phyloP scores from a whole-genome alignment of 371 early-diverging fungal species.

The Apophysomyces variabilis region DNA sequence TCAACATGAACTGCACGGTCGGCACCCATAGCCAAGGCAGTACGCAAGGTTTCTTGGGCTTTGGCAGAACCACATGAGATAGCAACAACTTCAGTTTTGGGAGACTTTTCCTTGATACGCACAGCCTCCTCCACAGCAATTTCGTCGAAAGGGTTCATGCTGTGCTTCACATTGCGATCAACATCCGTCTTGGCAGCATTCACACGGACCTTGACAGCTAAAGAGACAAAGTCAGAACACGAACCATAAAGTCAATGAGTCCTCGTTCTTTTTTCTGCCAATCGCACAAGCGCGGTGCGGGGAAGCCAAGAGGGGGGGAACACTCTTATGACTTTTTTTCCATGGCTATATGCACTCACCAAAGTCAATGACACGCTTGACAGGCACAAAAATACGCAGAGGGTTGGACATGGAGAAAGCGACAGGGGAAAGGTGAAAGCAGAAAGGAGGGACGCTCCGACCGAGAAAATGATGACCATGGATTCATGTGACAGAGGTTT shows the following conservation, averaged over 20 bases:
- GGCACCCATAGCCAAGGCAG: constrained; percentile 98
- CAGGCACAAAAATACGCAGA: constrained; percentile 86
- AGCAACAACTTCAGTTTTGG: constrained; percentile 82
- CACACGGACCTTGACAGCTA: constrained; percentile 96
- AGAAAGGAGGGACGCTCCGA: neutral
- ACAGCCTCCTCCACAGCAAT: constrained; percentile 98
- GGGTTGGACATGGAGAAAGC: constrained; percentile 43
- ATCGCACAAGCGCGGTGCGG: neutral
- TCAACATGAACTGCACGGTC: constrained; percentile 97
- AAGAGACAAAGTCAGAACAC: neutral
- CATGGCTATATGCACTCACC: constrained; percentile 38
- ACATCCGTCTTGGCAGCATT: constrained; percentile 88
- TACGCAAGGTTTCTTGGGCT: constrained; percentile 91
- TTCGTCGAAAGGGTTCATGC: constrained; percentile 99
- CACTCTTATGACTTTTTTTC: neutral
- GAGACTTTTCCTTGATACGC: constrained; percentile 83
- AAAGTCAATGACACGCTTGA: constrained; percentile 98
- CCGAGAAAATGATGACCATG: no score
- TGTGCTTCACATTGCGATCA: constrained; percentile 97
- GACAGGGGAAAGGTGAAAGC: constrained; percentile 6
- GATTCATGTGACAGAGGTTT: no score
- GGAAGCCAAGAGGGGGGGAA: no score
- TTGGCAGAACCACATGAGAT: constrained; percentile 92
- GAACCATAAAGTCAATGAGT: neutral
- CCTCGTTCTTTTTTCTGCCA: neutral